Evolutionary conservation across 2,329 filamentous ascomycete species (phyloP), one percentile per base, ranked within the genome.

Genomic region (Pseudogymnoascus sp.): DNA sequence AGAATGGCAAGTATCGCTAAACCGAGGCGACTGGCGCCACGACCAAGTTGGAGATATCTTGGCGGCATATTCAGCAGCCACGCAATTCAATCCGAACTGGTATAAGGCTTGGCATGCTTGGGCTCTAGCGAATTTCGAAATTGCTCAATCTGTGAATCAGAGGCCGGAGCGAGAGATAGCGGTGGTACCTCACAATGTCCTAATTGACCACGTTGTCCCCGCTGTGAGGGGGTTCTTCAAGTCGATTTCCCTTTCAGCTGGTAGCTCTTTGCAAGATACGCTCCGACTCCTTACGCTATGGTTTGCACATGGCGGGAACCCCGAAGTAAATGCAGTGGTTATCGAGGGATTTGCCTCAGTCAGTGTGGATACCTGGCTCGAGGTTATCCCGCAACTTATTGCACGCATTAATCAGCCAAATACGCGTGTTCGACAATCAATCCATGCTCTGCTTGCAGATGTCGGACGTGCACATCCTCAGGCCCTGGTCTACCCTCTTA

Each of bases 21-120:
- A 95, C 72, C 88, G 89, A 71, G 89, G 92, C 60, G 88, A 94
- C 67, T 99, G 94, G 95, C 87, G 90, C 66, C 85, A 90, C 65
- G 88, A 90, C 7, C 87, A 90, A 67, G 90, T 96, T 3, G 85
- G 89, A 60, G 93, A 97, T 60, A 92, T 99, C 63, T 79, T 99
- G 25, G 83, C 85, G n/a, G 92, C 94, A 1, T 99, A 97, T 74
- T 87, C 87, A 15, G 88, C 92, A 63, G 95, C 95, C 1, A 99
- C 94, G 1, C 87, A 90, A 63, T 97, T 95, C 76, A 96, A 99
- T 72, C 88, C 91, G 35, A 87, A 88, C 64, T 99, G 93, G 85
- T 99, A 99, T 79, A 99, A 99, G 76, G 94, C 95, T 6, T 99
- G 94, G 94, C 94, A 99, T 75, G 90, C 94, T 0, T 99, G 94